Evolutionary conservation across 202 grass and related monocot species (phyloP).

Genomic region (Dendrocalamus latiflorus): DNA sequence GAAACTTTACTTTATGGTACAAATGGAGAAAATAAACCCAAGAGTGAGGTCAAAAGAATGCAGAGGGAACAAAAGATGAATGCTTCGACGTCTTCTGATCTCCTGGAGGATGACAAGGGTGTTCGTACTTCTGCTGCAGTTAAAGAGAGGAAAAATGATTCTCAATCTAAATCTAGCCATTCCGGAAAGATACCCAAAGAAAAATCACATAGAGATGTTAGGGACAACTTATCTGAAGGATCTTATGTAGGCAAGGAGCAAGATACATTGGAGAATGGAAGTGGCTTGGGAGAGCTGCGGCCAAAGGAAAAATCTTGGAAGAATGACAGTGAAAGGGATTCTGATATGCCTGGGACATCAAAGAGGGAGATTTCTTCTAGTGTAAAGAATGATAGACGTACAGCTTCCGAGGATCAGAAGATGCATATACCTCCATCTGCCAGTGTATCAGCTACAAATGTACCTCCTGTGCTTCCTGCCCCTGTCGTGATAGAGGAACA

Average conservation of each 20-base stretch:
- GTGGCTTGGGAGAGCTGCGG: constrained; percentile 32
- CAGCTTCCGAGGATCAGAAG: constrained; percentile 37
- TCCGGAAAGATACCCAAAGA: constrained; percentile 51
- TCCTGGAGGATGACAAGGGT: constrained; percentile 36
- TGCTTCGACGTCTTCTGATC: constrained; percentile 47
- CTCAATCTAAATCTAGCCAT: constrained; percentile 45
- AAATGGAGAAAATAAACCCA: constrained; percentile 48
- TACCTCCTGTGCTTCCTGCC: constrained; percentile 35
- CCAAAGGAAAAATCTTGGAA: constrained; percentile 51
- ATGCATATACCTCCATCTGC: constrained; percentile 47
- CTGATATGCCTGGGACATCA: constrained; percentile 31
- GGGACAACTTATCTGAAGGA: constrained; percentile 36
- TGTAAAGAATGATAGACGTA: constrained; percentile 45
- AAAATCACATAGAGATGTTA: constrained; percentile 55
- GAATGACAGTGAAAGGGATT: constrained; percentile 48
- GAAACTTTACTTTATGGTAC: constrained; percentile 40
- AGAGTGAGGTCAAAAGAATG: constrained; percentile 54
- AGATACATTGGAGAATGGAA: constrained; percentile 45
- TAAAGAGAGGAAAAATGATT: constrained; percentile 59
- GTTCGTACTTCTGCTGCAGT: constrained; percentile 34
- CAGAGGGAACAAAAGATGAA: constrained; percentile 54
- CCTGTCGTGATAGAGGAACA: constrained; percentile 80
- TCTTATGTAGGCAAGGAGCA: constrained; percentile 24
- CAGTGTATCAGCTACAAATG: constrained; percentile 41
- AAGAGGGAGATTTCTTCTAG: constrained; percentile 46